phyloP scores from a whole-genome alignment of 805 yeast genomes.

The Saccharomycopsis malanga region DNA sequence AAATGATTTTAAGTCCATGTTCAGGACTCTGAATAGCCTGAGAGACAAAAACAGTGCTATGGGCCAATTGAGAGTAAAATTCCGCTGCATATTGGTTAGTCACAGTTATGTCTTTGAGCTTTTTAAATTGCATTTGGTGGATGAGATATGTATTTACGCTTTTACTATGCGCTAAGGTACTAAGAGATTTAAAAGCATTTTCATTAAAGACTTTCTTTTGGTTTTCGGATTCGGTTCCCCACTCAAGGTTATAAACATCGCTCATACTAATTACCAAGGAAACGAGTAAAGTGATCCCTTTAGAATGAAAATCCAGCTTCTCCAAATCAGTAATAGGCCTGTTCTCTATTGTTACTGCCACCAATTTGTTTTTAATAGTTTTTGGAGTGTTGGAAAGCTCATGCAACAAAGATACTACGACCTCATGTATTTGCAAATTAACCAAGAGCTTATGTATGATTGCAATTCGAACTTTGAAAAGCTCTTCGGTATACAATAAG shows the following conservation, averaged over 20 bases:
- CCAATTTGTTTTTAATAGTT: too few relatives aligned
- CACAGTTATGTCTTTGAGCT: background rate
- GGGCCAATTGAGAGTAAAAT: background rate
- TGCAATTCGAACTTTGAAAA: too few relatives aligned
- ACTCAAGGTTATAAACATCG: background rate
- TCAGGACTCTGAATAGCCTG: background rate
- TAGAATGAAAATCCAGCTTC: conserved; percentile 1
- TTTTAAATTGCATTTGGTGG: background rate
- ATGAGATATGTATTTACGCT: background rate
- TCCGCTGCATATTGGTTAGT: background rate
- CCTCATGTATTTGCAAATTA: background rate
- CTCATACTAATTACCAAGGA: background rate
- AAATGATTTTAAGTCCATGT: background rate
- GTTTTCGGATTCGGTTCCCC: background rate
- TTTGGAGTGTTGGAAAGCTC: background rate
- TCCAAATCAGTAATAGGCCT: conserved; percentile 13
- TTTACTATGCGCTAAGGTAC: background rate
- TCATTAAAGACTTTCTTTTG: too few relatives aligned
- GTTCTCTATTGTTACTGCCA: too few relatives aligned
- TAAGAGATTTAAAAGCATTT: background rate
- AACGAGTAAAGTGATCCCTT: background rate
- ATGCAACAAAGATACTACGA: background rate
- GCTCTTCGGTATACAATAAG: background rate
- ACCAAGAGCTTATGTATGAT: background rate
- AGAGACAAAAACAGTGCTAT: too few relatives aligned